A percentile compares a stretch with the other conserved stretches of the same genome.
These are phyloP conservation scores for Moringa oleifera DNA, from an alignment of 345 rosid genomes.

Conservation along the genomic window DNA sequence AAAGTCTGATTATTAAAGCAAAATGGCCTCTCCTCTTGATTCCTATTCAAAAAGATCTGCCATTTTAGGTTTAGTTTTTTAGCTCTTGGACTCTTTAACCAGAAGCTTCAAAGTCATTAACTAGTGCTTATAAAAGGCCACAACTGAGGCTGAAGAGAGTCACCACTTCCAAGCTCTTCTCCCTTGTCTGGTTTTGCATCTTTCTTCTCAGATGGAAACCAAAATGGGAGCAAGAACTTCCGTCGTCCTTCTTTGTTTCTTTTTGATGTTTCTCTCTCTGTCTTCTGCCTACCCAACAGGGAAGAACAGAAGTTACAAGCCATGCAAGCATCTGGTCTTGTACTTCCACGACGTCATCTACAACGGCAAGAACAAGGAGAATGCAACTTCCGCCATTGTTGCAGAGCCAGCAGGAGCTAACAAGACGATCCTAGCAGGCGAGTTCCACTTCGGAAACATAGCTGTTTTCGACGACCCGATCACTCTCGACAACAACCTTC, in stretches of 20 bases:
- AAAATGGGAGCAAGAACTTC: slow-evolving; percentile 14
- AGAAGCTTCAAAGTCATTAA: too few relatives aligned
- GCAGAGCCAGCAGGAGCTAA: slow-evolving; percentile 35
- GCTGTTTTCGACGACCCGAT: slow-evolving; percentile 49
- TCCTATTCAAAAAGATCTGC: too few relatives aligned
- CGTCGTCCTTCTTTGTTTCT: not conserved
- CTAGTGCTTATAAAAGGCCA: not conserved
- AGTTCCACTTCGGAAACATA: slow-evolving; percentile 38
- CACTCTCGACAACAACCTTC: slow-evolving; percentile 42
- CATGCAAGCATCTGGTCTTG: slow-evolving; percentile 33
- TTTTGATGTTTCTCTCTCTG: not conserved
- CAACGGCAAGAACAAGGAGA: slow-evolving; percentile 38
- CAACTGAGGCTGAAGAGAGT: too few relatives aligned
- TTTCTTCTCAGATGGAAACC: not conserved
- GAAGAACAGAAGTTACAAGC: slow-evolving; percentile 3
- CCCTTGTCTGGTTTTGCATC: too few relatives aligned
- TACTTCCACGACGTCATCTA: slow-evolving; percentile 48
- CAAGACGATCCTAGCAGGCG: slow-evolving; percentile 26
- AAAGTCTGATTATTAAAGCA: too few relatives aligned
- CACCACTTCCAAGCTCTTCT: too few relatives aligned
- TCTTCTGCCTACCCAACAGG: not conserved
- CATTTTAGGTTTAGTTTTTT: too few relatives aligned
- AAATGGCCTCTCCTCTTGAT: too few relatives aligned
- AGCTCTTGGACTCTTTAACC: too few relatives aligned
- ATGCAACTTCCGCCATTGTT: slow-evolving; percentile 40